A percentile compares a stretch with the other conserved stretches of the same genome.
Evolutionary conservation across 2,329 filamentous ascomycete species (phyloP).

Genomic region (Zymoseptoria brevis): DNA sequence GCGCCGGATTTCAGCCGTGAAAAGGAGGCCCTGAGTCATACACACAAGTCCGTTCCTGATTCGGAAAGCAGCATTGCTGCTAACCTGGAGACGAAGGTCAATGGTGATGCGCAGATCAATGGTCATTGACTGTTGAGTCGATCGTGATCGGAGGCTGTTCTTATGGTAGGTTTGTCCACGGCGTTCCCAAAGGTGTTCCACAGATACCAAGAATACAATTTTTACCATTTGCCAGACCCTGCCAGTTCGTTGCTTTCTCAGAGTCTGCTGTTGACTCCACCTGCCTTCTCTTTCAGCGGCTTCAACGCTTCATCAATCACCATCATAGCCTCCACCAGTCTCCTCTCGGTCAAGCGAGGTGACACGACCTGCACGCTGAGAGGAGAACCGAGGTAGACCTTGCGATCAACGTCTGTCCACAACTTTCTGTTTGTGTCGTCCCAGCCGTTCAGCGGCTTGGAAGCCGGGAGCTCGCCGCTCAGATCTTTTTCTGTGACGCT

Average conservation of each 20-base stretch:
- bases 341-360: conserved; percentile 48
- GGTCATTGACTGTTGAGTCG: not conserved
- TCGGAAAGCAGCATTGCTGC: conserved; percentile 24
- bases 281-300: conserved; percentile 3
- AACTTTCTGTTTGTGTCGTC: conserved; percentile 53
- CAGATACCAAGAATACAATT: not conserved
- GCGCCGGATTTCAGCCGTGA: conserved; percentile 20
- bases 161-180: not conserved
- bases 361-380: conserved; percentile 52
- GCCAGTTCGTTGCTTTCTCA: not conserved
- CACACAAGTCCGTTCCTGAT: conserved; percentile 26
- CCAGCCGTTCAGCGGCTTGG: conserved; percentile 45
- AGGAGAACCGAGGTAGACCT: conserved; percentile 47
- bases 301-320: conserved; percentile 41
- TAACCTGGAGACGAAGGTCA: conserved; percentile 24
- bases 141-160: not conserved
- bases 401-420: conserved; percentile 48
- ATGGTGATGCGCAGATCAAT: conserved; percentile 3
- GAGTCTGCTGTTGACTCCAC: not conserved
- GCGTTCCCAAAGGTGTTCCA: not conserved
- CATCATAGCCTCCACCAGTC: conserved; percentile 47
- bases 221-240: not conserved
- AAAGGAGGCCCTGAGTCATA: conserved; percentile 23
- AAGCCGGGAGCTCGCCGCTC: conserved; percentile 37
- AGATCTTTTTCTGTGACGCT: conserved; percentile 44